Conservation (phyloP, 2,329 filamentous ascomycete genomes). For the Stagonosporopsis rhizophila region DNA sequence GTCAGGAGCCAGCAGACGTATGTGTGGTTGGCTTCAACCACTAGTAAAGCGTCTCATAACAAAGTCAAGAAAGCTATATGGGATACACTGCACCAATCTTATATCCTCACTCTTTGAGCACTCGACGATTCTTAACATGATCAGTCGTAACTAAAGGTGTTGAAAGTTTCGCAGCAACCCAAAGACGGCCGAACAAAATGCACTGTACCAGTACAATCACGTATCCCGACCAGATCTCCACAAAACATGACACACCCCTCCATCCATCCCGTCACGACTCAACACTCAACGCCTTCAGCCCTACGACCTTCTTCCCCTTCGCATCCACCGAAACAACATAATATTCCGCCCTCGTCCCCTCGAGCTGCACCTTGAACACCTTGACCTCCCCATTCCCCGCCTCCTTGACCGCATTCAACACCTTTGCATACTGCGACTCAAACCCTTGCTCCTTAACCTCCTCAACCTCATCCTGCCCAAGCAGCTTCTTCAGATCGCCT, state of each 20-base stretch:
- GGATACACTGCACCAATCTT: too few relatives aligned
- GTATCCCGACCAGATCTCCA: neutral
- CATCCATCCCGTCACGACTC: slow-evolving; percentile 59
- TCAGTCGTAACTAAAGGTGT: too few relatives aligned
- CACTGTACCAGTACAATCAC: neutral
- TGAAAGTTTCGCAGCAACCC: too few relatives aligned
- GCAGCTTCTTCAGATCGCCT: slow-evolving; percentile 75
- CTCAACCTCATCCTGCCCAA: slow-evolving; percentile 67
- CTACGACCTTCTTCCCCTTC: slow-evolving; percentile 70
- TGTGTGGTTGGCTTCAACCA: too few relatives aligned
- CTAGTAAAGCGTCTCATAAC: too few relatives aligned
- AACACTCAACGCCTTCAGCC: slow-evolving; percentile 77
- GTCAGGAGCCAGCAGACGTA: too few relatives aligned
- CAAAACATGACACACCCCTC: neutral
- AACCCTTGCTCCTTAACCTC: slow-evolving; percentile 75
- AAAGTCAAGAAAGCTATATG: too few relatives aligned
- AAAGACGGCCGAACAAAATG: neutral
- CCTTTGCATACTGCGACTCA: slow-evolving; percentile 73
- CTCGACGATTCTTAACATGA: too few relatives aligned
- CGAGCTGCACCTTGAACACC: slow-evolving; percentile 74
- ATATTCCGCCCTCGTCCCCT: slow-evolving; percentile 74
- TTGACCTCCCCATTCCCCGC: slow-evolving; percentile 73
- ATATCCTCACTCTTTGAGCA: too few relatives aligned
- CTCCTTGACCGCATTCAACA: slow-evolving; percentile 73
- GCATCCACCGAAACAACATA: slow-evolving; percentile 74